These are phyloP conservation scores for Arthrobotrys pseudoclavata DNA, from an alignment of 2,329 filamentous ascomycete species.

Conservation along the genomic window DNA sequence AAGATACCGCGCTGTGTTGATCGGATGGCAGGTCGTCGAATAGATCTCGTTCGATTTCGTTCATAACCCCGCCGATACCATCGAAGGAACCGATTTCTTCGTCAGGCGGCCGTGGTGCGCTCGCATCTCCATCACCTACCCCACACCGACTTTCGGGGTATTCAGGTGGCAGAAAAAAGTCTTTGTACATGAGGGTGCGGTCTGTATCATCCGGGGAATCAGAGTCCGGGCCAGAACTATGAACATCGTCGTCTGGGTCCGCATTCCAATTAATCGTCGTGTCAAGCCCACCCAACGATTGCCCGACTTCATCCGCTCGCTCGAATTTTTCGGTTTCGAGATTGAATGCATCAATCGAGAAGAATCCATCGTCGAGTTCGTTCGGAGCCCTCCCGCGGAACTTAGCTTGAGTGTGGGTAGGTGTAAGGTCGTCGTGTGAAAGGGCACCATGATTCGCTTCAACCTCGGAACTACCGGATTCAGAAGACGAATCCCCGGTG, in stretches of 20 bases:
- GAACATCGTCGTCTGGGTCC: conserved; percentile 64
- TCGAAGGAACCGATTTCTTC: conserved; percentile 72
- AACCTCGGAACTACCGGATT: background rate
- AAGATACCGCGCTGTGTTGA: background rate
- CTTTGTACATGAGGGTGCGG: conserved; percentile 67
- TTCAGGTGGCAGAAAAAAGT: conserved; percentile 73
- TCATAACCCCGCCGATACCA: conserved; percentile 74
- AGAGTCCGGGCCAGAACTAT: conserved; percentile 64
- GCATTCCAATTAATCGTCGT: conserved; percentile 86
- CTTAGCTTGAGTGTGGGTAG: background rate
- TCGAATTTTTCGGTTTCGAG: conserved; percentile 91
- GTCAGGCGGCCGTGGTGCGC: conserved; percentile 76
- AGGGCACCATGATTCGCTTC: too few species aligned
- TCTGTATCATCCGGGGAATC: conserved; percentile 74
- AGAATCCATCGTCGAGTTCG: conserved; percentile 95
- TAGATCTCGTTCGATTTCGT: conserved; percentile 86
- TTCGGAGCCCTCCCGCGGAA: conserved; percentile 24
- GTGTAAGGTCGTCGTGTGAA: background rate
- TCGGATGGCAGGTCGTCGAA: conserved; percentile 73
- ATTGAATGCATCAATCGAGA: conserved; percentile 98
- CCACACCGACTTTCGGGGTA: conserved; percentile 84
- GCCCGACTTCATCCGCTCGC: conserved; percentile 76
- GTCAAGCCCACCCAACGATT: conserved; percentile 77
- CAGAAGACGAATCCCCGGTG: background rate
- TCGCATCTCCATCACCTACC: conserved; percentile 88